Conservation (phyloP, 345 rosid species). For the Camelina laxa region DNA sequence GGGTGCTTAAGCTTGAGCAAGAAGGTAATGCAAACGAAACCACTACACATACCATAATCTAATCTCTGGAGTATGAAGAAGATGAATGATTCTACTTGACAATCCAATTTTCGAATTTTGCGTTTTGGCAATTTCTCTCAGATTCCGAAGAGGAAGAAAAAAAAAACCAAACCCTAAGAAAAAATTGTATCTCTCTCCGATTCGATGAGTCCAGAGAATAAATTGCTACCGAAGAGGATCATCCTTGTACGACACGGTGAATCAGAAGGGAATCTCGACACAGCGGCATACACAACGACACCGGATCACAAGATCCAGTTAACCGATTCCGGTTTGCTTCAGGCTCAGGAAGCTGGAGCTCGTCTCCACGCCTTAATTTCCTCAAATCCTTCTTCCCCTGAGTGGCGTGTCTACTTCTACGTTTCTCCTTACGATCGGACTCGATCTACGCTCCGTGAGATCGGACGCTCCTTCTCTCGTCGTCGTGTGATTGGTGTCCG, state of each 20-base stretch:
- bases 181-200: too few relatives aligned
- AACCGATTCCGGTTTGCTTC: slow-evolving; percentile 59
- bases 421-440: slow-evolving; percentile 94
- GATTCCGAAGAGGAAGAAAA: neutral
- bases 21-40: slow-evolving; percentile 33
- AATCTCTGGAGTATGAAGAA: neutral
- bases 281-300: slow-evolving; percentile 72
- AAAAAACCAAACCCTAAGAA: neutral
- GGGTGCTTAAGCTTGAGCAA: slow-evolving; percentile 43
- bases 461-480: slow-evolving; percentile 79
- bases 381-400: slow-evolving; percentile 25
- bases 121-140: slow-evolving; percentile 27
- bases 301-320: slow-evolving; percentile 91
- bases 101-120: neutral
- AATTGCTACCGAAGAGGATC: slow-evolving; percentile 79
- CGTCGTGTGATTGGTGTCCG: slow-evolving; percentile 85
- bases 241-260: slow-evolving; percentile 96
- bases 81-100: neutral
- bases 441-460: slow-evolving; percentile 86
- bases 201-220: slow-evolving; percentile 37
- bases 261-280: slow-evolving; percentile 86
- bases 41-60: neutral
- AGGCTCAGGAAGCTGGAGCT: slow-evolving; percentile 70
- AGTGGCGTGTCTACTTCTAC: slow-evolving; percentile 89
- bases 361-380: slow-evolving; percentile 58